Percentiles rank a stretch among this genome's conserved stretches.
phyloP scores from a whole-genome alignment of 1,284 basidiomycete genomes.

The Ceratobasidium sp. region DNA sequence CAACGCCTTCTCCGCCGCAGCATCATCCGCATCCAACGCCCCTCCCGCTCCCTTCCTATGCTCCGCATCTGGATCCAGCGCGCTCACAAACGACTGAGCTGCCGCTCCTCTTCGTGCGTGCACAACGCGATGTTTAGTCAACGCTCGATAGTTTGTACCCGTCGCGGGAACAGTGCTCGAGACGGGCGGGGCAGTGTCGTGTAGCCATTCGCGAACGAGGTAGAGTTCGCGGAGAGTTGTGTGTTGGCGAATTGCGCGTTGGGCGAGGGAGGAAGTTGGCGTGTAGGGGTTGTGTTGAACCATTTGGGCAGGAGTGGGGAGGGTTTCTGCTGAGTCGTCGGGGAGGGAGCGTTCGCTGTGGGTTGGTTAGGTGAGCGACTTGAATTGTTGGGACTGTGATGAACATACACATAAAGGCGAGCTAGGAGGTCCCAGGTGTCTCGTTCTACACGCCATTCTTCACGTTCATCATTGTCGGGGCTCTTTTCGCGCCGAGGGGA shows the following conservation, averaged over 20 bases:
- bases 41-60: conserved; percentile 62
- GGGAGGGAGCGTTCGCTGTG: conserved; percentile 71
- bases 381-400: conserved; percentile 60
- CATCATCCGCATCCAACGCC: conserved; percentile 74
- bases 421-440: conserved; percentile 86
- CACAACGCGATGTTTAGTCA: conserved; percentile 79
- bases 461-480: conserved; percentile 62
- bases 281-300: conserved; percentile 71
- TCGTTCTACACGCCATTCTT: conserved; percentile 74
- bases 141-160: conserved; percentile 81
- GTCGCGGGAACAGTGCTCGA: conserved; percentile 66
- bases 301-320: conserved; percentile 63
- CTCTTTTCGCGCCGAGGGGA: conserved; percentile 56
- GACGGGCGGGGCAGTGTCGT: conserved; percentile 71
- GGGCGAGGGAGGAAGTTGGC: conserved; percentile 75
- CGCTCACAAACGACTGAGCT: conserved; percentile 65
- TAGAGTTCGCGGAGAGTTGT: conserved; percentile 74
- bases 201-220: conserved; percentile 83
- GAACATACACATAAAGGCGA: conserved; percentile 59
- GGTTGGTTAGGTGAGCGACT: conserved; percentile 1
- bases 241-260: conserved; percentile 71
- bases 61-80: conserved; percentile 81
- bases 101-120: conserved; percentile 63
- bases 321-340: conserved; percentile 58
- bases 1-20: conserved; percentile 59